Percentiles rank a stretch among this genome's conserved stretches.
These are phyloP conservation scores for Quercus parvula DNA, from an alignment of 306 rosid genomes.

Conservation along the genomic window DNA sequence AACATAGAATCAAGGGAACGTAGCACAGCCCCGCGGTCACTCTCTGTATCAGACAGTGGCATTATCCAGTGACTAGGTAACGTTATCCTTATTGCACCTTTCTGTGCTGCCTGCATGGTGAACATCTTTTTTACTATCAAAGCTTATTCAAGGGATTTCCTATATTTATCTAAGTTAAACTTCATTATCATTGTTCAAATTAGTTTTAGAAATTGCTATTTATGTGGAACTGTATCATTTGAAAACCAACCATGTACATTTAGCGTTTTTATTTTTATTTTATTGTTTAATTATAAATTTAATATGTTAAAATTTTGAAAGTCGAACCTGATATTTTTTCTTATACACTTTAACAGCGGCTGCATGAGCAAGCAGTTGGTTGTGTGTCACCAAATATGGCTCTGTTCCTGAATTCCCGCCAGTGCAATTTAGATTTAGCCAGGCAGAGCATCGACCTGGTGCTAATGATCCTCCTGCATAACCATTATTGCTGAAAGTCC, in stretches of 20 bases:
- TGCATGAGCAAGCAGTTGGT: slow-evolving; percentile 34
- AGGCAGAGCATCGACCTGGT: slow-evolving; percentile 22
- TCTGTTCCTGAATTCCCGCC: slow-evolving; percentile 27
- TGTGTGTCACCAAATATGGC: slow-evolving; percentile 32
- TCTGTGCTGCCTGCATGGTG: too few species aligned
- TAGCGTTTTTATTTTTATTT: too few species aligned
- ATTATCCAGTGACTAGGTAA: slow-evolving; percentile 28
- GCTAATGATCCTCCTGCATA: slow-evolving; percentile 18
- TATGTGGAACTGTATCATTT: too few species aligned
- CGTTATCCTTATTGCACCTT: slow-evolving; percentile 30
- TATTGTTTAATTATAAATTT: not conserved
- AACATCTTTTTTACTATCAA: too few species aligned
- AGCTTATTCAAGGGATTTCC: too few species aligned
- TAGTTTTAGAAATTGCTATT: too few species aligned
- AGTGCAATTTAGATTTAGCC: slow-evolving; percentile 16
- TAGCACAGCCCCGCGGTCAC: slow-evolving; percentile 33
- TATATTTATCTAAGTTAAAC: too few species aligned
- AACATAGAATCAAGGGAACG: slow-evolving; percentile 37
- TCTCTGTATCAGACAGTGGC: slow-evolving; percentile 22
- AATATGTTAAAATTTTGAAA: not conserved
- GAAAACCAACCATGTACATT: too few species aligned
- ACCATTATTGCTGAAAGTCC: slow-evolving; percentile 5
- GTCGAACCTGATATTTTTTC: slow-evolving; percentile 23
- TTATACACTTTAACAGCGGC: not conserved
- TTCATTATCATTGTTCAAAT: too few species aligned